Evolutionary conservation across 2,329 filamentous ascomycete species (phyloP).

Genomic region (Venturia carpophila): DNA sequence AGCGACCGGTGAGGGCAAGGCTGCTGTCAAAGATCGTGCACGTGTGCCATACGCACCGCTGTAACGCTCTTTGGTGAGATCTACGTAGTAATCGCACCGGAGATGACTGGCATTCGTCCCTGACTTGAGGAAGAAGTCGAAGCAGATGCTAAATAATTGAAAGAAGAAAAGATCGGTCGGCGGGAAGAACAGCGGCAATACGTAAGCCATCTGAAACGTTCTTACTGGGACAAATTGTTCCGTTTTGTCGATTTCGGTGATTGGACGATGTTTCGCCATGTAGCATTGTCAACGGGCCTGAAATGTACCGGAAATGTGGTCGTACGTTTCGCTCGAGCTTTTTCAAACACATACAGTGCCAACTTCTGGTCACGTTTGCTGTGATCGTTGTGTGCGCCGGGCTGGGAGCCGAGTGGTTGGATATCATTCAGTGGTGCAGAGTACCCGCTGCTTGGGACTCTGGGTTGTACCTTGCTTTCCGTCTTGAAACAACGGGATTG

Average conservation of each 20-base stretch:
- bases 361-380: background rate
- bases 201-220: constrained; percentile 3
- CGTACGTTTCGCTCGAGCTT: background rate
- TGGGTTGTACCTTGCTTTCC: background rate
- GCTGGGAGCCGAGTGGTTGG: constrained; percentile 6
- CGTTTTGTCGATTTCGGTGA: background rate
- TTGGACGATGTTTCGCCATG: background rate
- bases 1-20: background rate
- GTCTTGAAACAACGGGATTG: constrained; percentile 1
- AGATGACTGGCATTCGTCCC: background rate
- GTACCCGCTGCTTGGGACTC: background rate
- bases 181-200: background rate
- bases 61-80: background rate
- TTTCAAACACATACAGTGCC: background rate
- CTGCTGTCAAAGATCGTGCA: background rate
- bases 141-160: background rate
- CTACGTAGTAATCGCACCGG: background rate
- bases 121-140: background rate
- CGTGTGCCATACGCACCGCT: background rate
- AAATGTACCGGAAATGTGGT: background rate
- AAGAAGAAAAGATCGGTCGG: background rate
- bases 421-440: background rate
- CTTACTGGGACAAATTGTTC: background rate
- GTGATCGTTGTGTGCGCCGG: constrained; percentile 1
- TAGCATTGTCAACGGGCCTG: background rate